phyloP scores from a whole-genome alignment of 371 early-diverging fungal genomes.

The Apophysomyces ossiformis region DNA sequence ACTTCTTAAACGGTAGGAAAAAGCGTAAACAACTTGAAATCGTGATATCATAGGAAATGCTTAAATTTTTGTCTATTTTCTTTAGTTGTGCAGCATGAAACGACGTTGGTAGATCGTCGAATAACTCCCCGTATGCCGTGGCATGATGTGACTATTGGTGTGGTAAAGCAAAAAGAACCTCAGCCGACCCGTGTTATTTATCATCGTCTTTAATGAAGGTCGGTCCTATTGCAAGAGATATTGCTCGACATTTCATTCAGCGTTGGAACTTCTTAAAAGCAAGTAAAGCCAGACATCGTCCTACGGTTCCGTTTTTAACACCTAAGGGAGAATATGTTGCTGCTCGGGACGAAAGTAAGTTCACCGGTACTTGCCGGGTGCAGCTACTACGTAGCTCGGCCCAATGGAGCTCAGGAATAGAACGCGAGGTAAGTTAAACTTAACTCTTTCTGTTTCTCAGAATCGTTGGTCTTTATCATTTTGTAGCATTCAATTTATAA shows the following conservation, averaged over 20 bases:
- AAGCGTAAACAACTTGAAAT: too few species aligned
- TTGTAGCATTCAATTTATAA: slow-evolving; percentile 77
- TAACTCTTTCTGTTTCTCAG: too few species aligned
- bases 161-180: slow-evolving; percentile 39
- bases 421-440: slow-evolving; percentile 40
- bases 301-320: slow-evolving; percentile 71
- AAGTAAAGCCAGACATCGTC: slow-evolving; percentile 67
- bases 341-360: slow-evolving; percentile 66
- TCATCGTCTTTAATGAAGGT: slow-evolving; percentile 27
- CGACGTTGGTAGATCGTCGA: slow-evolving; percentile 52
- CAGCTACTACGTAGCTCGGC: slow-evolving; percentile 74
- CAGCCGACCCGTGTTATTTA: neutral
- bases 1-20: slow-evolving; percentile 75
- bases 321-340: slow-evolving; percentile 82
- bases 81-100: slow-evolving; percentile 55
- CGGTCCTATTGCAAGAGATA: slow-evolving; percentile 81
- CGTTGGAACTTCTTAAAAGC: slow-evolving; percentile 90
- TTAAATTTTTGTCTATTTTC: neutral
- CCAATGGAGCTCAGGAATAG: slow-evolving; percentile 72
- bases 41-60: too few species aligned
- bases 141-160: slow-evolving; percentile 87
- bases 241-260: slow-evolving; percentile 91
- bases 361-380: slow-evolving; percentile 67
- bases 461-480: neutral
- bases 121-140: slow-evolving; percentile 91